Evolutionary conservation across 2,329 filamentous ascomycete species (phyloP), one percentile per base, ranked within the genome.

Genomic region (Cordyceps fumosorosea): DNA sequence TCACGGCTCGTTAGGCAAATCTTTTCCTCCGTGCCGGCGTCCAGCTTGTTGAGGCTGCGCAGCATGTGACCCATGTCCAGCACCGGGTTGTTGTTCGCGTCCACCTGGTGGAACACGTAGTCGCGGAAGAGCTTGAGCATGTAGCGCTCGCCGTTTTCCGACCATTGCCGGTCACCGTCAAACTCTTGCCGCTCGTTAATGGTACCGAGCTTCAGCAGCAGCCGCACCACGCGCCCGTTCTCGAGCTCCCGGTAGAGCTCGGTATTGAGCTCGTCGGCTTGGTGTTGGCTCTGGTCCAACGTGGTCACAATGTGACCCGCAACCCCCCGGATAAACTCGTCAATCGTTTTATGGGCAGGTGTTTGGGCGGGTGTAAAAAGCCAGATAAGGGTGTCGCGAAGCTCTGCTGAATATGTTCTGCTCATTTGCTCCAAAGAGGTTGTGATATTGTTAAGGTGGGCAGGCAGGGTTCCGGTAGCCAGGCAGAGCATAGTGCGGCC

Each of bases 91-190:
- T 91, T 92, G 62, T 91, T 86, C 34, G 85, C 83, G 72, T 98
- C 92, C 14, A 97, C 92, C 70, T 96, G 93, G 74, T 99, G 95
- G 76, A 98, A 99, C 47, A 97, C 91, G 69, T 96, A 98, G 75
- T 99, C 95, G 56, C 95, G 86, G 80, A 98, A 98, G 10, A 99
- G 83, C 76, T 96, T 97, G 66, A 99, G 81, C 72, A 91, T 89
- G 73, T 96, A 98, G 32, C 93, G 86, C 69, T 96, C 91, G 29
- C 93, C 93, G 54, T 90, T 95, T 74, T 98, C 93, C 5, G 91
- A 90, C 93, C 95, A 99, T 55, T 84, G 81, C 0, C 82, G 78
- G 64, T 93, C 89, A 47, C 87, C 86, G 59, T 91, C 89, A 65
- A 89, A 89, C 70, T 98, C 93, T 1, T 89, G 90, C 12, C 95